These are phyloP conservation scores for Metschnikowia lochheadii DNA, from an alignment of 805 yeast species.

Conservation along the genomic window DNA sequence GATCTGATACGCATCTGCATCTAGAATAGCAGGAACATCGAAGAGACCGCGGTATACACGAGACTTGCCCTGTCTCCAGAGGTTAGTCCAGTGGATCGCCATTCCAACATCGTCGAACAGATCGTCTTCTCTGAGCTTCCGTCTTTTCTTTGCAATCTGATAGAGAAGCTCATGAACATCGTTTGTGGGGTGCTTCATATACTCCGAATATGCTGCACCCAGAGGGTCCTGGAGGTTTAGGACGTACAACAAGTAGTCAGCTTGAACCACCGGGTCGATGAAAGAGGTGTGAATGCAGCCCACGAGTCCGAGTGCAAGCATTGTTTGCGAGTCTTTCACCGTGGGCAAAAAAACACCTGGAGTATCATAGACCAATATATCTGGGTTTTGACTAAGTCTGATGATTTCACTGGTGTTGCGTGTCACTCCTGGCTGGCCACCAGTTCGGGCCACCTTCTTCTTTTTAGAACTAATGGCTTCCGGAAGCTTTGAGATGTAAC, in stretches of 20 bases:
- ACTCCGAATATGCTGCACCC: conserved; percentile 44
- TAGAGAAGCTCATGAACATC: conserved; percentile 54
- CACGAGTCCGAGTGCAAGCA: conserved; percentile 68
- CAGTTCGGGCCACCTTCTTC: conserved; percentile 75
- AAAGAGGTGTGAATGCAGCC: conserved; percentile 68
- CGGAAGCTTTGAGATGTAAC: conserved; percentile 23
- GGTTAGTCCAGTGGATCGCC: conserved; percentile 60
- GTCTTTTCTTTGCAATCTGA: conserved; percentile 42
- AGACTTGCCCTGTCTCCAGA: conserved; percentile 55
- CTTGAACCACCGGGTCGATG: conserved; percentile 82
- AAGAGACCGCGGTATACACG: conserved; percentile 30
- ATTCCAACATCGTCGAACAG: conserved; percentile 52
- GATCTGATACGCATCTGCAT: conserved; percentile 24
- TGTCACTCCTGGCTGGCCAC: conserved; percentile 89
- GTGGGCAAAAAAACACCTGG: conserved; percentile 91
- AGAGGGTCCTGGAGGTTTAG: conserved; percentile 59
- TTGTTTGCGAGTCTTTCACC: conserved; percentile 57
- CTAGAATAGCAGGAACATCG: conserved; percentile 33
- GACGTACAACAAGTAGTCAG: conserved; percentile 75
- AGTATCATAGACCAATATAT: conserved; percentile 74
- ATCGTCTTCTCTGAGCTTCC: conserved; percentile 31
- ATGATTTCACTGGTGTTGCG: conserved; percentile 73
- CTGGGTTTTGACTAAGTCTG: conserved; percentile 55
- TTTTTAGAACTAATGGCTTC: conserved; percentile 31
- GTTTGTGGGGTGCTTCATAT: conserved; percentile 64